Evolutionary conservation across 2,329 filamentous ascomycete species (phyloP).

Genomic region (Fusarium buharicum): DNA sequence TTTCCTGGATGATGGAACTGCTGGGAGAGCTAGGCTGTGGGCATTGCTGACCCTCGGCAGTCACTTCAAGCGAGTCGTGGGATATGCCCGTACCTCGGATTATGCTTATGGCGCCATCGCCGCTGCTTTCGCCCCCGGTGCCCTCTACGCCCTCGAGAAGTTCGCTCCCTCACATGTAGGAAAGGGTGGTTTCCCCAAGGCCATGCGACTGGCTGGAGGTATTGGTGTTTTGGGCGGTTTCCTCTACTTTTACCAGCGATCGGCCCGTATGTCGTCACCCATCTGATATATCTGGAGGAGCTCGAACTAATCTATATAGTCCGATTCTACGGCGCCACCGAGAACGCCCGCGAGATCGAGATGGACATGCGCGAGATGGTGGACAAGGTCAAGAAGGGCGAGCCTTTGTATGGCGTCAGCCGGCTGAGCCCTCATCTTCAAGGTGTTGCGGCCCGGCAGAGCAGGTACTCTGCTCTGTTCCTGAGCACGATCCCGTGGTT

Average conservation of each 20-base stretch:
- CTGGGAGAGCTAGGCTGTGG: slow-evolving; percentile 7
- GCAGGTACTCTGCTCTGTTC: slow-evolving; percentile 87
- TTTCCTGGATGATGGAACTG: neutral
- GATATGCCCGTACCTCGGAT: slow-evolving; percentile 87
- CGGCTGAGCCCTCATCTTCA: slow-evolving; percentile 87
- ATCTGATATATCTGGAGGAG: neutral
- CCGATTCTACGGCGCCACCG: slow-evolving; percentile 93
- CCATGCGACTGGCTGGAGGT: slow-evolving; percentile 80
- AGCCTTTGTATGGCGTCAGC: slow-evolving; percentile 88
- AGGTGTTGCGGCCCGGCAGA: slow-evolving; percentile 91
- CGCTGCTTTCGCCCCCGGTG: slow-evolving; percentile 76
- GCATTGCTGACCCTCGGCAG: slow-evolving; percentile 59
- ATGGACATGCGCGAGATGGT: slow-evolving; percentile 99
- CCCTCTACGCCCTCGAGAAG: slow-evolving; percentile 83
- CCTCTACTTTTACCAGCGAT: slow-evolving; percentile 85
- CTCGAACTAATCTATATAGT: slow-evolving; percentile 61
- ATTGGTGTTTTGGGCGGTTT: slow-evolving; percentile 83
- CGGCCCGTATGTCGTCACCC: slow-evolving; percentile 72
- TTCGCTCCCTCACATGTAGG: slow-evolving; percentile 87
- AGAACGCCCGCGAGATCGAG: slow-evolving; percentile 91
- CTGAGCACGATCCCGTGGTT: slow-evolving; percentile 92
- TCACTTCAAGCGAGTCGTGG: slow-evolving; percentile 88
- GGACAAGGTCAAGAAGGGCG: slow-evolving; percentile 89
- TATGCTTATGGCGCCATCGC: slow-evolving; percentile 77
- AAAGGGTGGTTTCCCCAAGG: slow-evolving; percentile 81